These are phyloP conservation scores for Helianthus tuberosus DNA, from an alignment of 129 eudicot species.

Conservation along the genomic window DNA sequence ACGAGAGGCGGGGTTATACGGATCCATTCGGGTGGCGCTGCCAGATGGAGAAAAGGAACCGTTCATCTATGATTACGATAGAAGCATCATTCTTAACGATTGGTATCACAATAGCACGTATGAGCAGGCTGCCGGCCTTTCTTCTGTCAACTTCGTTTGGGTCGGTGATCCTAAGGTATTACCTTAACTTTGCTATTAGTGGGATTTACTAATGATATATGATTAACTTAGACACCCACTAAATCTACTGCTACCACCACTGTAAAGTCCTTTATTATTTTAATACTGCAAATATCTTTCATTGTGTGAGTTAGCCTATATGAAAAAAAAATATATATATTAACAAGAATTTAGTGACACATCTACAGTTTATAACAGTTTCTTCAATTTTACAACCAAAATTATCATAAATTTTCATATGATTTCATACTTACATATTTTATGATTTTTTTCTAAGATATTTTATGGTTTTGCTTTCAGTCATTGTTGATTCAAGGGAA, in stretches of 20 bases:
- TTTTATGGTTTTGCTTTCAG: slow-evolving; percentile 37
- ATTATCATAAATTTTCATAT: neutral
- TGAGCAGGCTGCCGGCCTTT: slow-evolving; percentile 71
- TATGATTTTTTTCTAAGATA: neutral
- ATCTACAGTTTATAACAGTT: neutral
- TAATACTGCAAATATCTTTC: neutral
- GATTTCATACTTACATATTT: neutral
- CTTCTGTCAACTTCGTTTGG: slow-evolving; percentile 74
- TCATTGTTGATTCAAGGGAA: slow-evolving; percentile 85
- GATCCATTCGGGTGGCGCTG: slow-evolving; percentile 63
- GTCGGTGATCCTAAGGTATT: slow-evolving; percentile 91
- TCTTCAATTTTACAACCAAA: neutral
- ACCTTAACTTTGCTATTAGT: too few species aligned
- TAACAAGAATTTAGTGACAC: neutral
- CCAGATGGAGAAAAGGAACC: slow-evolving; percentile 66
- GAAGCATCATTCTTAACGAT: slow-evolving; percentile 73
- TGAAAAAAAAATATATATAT: too few species aligned
- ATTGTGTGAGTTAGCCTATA: too few species aligned
- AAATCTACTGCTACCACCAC: too few species aligned
- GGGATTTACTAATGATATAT: too few species aligned
- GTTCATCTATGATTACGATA: slow-evolving; percentile 63
- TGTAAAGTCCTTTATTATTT: too few species aligned
- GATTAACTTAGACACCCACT: too few species aligned
- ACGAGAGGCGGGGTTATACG: slow-evolving; percentile 79
- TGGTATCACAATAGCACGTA: slow-evolving; percentile 80